Evolutionary conservation across 2,329 filamentous ascomycete genomes (phyloP).

Genomic region (Hypoxylon sp.): DNA sequence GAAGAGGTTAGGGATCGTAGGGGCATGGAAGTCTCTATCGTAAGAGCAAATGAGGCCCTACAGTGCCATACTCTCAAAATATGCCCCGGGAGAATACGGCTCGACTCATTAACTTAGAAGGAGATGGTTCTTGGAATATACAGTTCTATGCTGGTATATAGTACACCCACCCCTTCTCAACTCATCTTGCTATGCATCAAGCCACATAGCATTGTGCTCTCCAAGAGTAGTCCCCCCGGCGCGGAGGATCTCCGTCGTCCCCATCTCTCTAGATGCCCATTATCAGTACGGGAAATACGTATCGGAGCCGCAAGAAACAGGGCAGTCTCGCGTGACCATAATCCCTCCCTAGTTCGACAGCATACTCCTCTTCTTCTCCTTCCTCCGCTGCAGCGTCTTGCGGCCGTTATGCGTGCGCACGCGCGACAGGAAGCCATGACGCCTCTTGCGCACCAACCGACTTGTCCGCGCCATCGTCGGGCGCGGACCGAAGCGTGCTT

Average conservation of each 20-base stretch:
- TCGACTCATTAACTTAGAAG: not conserved
- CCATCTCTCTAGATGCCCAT: not conserved
- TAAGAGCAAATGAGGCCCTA: not conserved
- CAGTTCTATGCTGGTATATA: conserved; percentile 42
- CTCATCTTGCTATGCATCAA: not conserved
- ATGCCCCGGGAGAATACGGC: not conserved
- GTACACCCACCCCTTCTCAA: conserved; percentile 15
- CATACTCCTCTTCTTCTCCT: conserved; percentile 66
- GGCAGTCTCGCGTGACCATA: no score
- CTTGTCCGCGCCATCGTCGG: conserved; percentile 70
- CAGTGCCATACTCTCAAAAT: not conserved
- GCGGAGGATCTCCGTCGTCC: no score
- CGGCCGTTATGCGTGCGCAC: conserved; percentile 66
- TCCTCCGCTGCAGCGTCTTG: conserved; percentile 67
- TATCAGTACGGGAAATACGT: no score
- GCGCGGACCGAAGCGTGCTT: conserved; percentile 72
- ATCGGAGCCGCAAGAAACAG: no score
- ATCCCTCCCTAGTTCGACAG: conserved; percentile 57
- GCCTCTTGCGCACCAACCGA: conserved; percentile 71
- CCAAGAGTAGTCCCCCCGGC: no score
- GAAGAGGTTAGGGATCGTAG: no score
- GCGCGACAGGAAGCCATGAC: conserved; percentile 70
- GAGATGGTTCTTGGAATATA: conserved; percentile 37
- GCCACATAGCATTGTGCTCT: not conserved
- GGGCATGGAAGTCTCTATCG: not conserved